Conservation (phyloP, 148 eudicot species). For the Vaccinium vitisidaea region DNA sequence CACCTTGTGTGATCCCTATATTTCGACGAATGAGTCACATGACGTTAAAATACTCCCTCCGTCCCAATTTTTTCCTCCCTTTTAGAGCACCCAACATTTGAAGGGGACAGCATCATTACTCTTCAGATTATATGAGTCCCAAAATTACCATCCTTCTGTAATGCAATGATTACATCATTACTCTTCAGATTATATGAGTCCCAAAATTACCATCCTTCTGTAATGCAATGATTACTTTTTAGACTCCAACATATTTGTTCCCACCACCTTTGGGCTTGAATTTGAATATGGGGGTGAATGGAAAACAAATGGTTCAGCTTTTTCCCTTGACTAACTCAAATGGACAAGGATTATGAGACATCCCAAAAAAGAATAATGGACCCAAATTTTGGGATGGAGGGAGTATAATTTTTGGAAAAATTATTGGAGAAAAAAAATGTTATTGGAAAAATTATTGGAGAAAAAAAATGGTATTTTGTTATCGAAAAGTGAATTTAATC, state of each 20-base stretch:
- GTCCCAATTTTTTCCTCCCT: background rate
- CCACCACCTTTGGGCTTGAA: background rate
- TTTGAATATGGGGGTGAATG: background rate
- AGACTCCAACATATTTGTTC: background rate
- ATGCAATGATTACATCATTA: background rate
- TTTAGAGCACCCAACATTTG: background rate
- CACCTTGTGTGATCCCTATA: background rate
- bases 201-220: background rate
- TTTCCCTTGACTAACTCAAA: background rate
- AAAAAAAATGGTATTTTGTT: background rate
- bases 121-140: background rate
- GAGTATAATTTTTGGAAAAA: background rate
- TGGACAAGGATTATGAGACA: background rate
- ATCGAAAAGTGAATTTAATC: background rate
- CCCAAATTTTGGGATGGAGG: background rate
- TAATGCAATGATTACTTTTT: background rate
- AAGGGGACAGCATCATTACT: background rate
- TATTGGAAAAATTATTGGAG: background rate
- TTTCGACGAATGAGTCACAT: background rate
- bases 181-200: background rate
- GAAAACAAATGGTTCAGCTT: no score
- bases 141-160: background rate
- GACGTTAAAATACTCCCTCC: background rate
- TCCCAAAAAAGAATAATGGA: background rate
- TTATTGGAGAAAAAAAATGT: no score